Evolutionary conservation across 2,329 filamentous ascomycete species (phyloP), one percentile per base, ranked within the genome.

Genomic region (Graphiopsis chlorocephala): DNA sequence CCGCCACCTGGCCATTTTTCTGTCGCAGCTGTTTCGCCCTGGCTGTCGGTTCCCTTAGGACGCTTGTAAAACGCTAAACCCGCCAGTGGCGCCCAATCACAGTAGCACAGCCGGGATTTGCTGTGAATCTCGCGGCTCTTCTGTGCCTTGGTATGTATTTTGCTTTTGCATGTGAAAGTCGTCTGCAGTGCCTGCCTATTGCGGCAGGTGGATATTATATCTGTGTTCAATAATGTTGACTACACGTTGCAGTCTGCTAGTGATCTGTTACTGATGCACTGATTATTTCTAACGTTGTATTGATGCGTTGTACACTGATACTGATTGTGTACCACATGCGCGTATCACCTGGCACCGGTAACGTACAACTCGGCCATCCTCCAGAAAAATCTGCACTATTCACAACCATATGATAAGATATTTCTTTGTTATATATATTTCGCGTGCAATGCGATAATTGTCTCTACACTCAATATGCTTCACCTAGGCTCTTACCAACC

Each of bases 61-160:
- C 60, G 60, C 60, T 62, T 62, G 60, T 35, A 26, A 53, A 62
- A 62, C 60, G 47, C 60, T 62, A 62, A 29, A 53, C 15, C 47
- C 14, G 4, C 20, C 48, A 20, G 48, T 53, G 60, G 48, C 48
- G 60, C 48, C 60, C 60, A 62, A 55, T 62, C 60, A 61, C 20
- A 52, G 23, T 48, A 6, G 25, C 20, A 4, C n/a, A 28, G 23
- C 31, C 23, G 31, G 59, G 47, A 42, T 61, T 20, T 42, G 5
- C 31, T 28, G 20, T 26, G 59, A 31, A 53, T 38, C 42, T 53
- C 20, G 2, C 45, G 38, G 29, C 58, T 61, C 58, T 61, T 29
- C 35, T 20, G 58, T 61, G 58, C 58, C 35, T 42, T 17, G 35
- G 38, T 45, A 45, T 12, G 35, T 31, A 29, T 42, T 45, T 45